Base-by-base conservation (phyloP, 257 asterid species). In the Dorcoceras hygrometricum region DNA sequence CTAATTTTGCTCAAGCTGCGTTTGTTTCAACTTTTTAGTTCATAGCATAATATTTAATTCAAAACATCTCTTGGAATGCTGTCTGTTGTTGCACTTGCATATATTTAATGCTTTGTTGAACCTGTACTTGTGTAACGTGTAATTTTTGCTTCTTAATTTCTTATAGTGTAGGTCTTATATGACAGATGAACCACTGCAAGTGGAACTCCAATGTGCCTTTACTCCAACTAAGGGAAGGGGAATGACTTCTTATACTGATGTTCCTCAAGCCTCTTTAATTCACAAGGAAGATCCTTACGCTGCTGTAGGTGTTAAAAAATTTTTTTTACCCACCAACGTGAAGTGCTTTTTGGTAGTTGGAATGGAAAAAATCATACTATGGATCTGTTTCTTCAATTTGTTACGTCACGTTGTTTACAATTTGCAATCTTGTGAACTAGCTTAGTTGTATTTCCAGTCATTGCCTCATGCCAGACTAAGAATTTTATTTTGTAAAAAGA, bases 221-320 rank as follows among this genome's bases (percentile, higher is more conserved):
- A 77, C 82, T 61, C 77, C 77, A 69, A 65, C 79, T 32, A 93
- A 86, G 79, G 99, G 99, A 63, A 83, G 95, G 81, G 97, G 90
- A 81, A 84, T 90, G 86, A 57, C 67, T 75, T 75, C 92, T 39
- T 73, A 36, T 57, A 57, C 76, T 58, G 86, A 86, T 77, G 80
- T 90, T 77, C 81, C 84, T 69, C 65, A 74, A 69, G 89, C 87
- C 76, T 80, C 97, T 73, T 74, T 93, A 77, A 75, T 93, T 82
- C 91, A 86, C 77, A 81, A 67, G 65, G 99, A 93, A 84, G 94
- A 90, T 74, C 97, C 97, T 63, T 83, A 80, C 76, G 91, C 96
- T 63, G 99, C 88, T 86, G 99, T 93, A 90, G 54, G 77, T 65
- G 55, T 66, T 59, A 11, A 64, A 11, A 64, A 39, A 50, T 59